Percentiles rank a stretch among this genome's conserved stretches.
Conservation (phyloP, 192 early-diverging fungal genomes). For the Coemansia sp. region DNA sequence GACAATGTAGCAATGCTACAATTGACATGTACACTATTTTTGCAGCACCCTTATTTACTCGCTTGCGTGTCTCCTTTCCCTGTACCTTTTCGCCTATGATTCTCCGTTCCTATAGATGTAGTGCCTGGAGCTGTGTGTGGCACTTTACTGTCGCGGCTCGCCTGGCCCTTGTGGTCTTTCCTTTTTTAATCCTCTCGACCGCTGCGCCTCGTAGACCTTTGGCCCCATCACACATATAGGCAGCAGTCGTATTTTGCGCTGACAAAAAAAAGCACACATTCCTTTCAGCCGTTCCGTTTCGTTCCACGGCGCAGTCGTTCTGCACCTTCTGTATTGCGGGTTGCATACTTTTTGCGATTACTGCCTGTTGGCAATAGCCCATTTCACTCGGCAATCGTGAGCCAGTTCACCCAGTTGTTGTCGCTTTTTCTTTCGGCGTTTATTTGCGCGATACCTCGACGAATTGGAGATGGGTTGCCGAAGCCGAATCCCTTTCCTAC, state of each 20-base stretch:
- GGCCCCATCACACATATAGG: background rate
- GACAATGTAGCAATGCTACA: background rate
- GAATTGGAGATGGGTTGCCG: background rate
- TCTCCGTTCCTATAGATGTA: slow-evolving; percentile 6
- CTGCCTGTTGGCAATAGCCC: background rate
- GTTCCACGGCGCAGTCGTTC: background rate
- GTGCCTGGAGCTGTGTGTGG: background rate
- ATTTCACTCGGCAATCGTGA: background rate
- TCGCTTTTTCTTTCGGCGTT: background rate
- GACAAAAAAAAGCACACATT: background rate
- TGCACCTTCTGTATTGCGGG: background rate
- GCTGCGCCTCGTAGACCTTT: background rate
- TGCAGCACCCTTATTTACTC: background rate
- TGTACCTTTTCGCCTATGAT: slow-evolving; percentile 8
- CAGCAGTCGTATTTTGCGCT: background rate
- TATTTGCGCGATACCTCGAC: slow-evolving; percentile 5
- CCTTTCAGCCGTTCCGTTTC: background rate
- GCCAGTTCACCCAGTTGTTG: background rate
- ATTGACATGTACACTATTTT: background rate
- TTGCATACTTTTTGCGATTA: background rate
- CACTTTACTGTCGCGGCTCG: slow-evolving; percentile 2
- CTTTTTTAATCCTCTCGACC: slow-evolving; percentile 7
- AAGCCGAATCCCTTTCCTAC: background rate
- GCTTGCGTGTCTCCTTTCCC: background rate
- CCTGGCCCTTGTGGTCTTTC: background rate